Percentiles rank a stretch among this genome's conserved stretches.
phyloP scores from a whole-genome alignment of 805 yeast species.

The Metschnikowia lachancei region DNA sequence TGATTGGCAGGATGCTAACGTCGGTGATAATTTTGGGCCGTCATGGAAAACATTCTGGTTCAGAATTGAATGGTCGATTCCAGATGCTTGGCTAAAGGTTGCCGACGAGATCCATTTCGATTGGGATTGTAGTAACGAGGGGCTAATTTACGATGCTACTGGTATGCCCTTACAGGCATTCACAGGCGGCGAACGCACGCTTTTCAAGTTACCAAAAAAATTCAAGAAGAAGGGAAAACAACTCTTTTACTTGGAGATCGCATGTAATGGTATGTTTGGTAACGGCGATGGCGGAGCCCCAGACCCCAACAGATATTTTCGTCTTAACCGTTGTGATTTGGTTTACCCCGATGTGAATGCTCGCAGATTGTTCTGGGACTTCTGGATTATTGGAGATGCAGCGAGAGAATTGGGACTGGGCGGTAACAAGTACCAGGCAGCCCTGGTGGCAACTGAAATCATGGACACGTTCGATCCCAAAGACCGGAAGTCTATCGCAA shows the following conservation, averaged over 20 bases:
- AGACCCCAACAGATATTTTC: slow-evolving; percentile 68
- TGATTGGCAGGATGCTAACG: slow-evolving; percentile 54
- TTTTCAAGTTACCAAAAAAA: slow-evolving; percentile 58
- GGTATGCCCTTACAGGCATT: slow-evolving; percentile 81
- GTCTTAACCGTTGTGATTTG: slow-evolving; percentile 67
- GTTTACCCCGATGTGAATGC: slow-evolving; percentile 81
- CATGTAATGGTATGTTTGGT: slow-evolving; percentile 95
- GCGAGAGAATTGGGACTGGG: slow-evolving; percentile 74
- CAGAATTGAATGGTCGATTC: slow-evolving; percentile 61
- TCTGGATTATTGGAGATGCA: slow-evolving; percentile 86
- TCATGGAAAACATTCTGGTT: slow-evolving; percentile 98
- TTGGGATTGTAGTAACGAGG: slow-evolving; percentile 88
- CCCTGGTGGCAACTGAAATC: slow-evolving; percentile 73
- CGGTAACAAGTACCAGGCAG: slow-evolving; percentile 77
- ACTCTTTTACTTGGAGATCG: slow-evolving; percentile 77
- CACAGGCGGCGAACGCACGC: slow-evolving; percentile 80
- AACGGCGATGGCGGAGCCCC: slow-evolving; percentile 64
- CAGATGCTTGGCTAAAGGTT: slow-evolving; percentile 51
- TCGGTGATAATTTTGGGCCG: slow-evolving; percentile 84
- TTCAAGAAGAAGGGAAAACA: slow-evolving; percentile 50
- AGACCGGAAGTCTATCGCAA: slow-evolving; percentile 53
- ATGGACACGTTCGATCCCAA: slow-evolving; percentile 79
- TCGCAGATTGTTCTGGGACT: slow-evolving; percentile 72
- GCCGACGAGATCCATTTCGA: slow-evolving; percentile 59
- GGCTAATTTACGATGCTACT: slow-evolving; percentile 62